These are phyloP conservation scores for Cercophora samala DNA, from an alignment of 495 filamentous ascomycete genomes.

Conservation along the genomic window DNA sequence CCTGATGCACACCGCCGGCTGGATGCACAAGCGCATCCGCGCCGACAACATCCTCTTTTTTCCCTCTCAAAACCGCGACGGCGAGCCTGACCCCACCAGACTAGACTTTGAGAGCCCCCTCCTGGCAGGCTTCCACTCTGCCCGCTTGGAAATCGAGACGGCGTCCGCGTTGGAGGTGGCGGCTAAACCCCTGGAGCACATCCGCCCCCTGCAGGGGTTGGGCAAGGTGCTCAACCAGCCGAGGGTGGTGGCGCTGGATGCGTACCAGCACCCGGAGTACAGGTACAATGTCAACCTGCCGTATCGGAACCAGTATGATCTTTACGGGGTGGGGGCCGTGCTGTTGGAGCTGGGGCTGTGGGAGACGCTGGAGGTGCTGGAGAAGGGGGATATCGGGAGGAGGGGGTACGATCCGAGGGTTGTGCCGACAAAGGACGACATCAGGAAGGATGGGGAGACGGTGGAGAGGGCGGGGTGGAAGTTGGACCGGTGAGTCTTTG, in stretches of 20 bases:
- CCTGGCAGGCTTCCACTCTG: slow-evolving; percentile 15
- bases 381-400: slow-evolving; percentile 9
- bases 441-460: slow-evolving; percentile 14
- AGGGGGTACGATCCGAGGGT: slow-evolving; percentile 6
- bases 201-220: slow-evolving; percentile 4
- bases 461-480: slow-evolving; percentile 10
- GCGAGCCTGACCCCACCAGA: slow-evolving; percentile 13
- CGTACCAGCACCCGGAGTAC: slow-evolving; percentile 15
- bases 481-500: slow-evolving; percentile 20
- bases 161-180: neutral
- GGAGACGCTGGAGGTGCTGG: slow-evolving; percentile 16
- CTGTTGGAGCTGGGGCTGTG: slow-evolving; percentile 20
- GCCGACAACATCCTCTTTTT: slow-evolving; percentile 17
- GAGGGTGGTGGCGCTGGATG: slow-evolving; percentile 9
- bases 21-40: slow-evolving; percentile 15
- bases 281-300: neutral
- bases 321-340: slow-evolving; percentile 14
- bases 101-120: slow-evolving; percentile 16
- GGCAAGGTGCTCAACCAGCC: slow-evolving; percentile 7
- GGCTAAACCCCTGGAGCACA: slow-evolving; percentile 12
- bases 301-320: slow-evolving; percentile 7
- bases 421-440: slow-evolving; percentile 1
- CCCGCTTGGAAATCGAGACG: neutral
- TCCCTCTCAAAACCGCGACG: neutral
- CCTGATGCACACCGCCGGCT: slow-evolving; percentile 14